Percentiles rank a stretch among this genome's conserved stretches.
Evolutionary conservation across 257 asterid genomes (phyloP).

Genomic region (Dorcoceras hygrometricum): DNA sequence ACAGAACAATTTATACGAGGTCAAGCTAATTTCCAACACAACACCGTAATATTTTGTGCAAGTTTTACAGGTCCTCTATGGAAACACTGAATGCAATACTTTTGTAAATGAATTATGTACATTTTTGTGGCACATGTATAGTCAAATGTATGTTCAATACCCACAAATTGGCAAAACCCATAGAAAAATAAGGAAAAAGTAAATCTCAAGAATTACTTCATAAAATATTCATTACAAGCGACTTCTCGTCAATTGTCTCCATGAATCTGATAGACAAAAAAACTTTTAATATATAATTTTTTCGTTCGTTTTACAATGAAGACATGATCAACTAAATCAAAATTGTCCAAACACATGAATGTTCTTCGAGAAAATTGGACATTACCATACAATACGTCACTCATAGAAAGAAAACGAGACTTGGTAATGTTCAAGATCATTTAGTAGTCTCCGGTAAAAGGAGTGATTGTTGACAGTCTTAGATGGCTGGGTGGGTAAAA

Average conservation of each 20-base stretch:
- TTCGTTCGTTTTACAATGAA: neutral
- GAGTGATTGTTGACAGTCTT: too few relatives aligned
- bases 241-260: neutral
- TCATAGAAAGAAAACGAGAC: neutral
- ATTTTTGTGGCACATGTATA: constrained; percentile 25
- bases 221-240: neutral
- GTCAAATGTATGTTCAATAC: neutral
- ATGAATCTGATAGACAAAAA: neutral
- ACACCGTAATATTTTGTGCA: constrained; percentile 32
- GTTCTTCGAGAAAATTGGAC: constrained; percentile 1
- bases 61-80: neutral
- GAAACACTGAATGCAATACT: constrained; percentile 5
- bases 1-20: constrained; percentile 58
- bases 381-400: constrained; percentile 1
- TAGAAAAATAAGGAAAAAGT: neutral
- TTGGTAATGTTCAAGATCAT: neutral
- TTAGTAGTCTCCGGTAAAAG: neutral
- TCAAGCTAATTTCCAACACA: constrained; percentile 71
- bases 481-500: neutral
- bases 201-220: too few relatives aligned
- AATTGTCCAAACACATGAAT: neutral
- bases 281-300: neutral
- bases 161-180: neutral
- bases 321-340: constrained; percentile 2
- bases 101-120: constrained; percentile 18